phyloP scores from a whole-genome alignment of 768 basidiomycete genomes.

The Pholiota microspora region DNA sequence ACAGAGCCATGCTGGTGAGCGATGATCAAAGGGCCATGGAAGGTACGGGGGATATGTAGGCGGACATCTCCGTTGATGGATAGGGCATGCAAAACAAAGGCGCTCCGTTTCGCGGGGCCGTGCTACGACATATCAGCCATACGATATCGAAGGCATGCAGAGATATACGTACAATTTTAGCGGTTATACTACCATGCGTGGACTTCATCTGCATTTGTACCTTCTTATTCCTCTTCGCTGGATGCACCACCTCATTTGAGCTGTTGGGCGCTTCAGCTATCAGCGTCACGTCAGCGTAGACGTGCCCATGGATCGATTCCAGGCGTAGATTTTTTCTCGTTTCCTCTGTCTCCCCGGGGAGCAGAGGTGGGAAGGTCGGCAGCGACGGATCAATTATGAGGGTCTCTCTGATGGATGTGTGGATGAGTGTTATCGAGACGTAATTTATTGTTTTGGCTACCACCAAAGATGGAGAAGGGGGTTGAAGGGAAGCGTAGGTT shows the following conservation, averaged over 20 bases:
- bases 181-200: conserved; percentile 27
- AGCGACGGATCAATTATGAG: conserved; percentile 29
- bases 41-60: conserved; percentile 37
- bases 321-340: conserved; percentile 27
- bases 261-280: conserved; percentile 9
- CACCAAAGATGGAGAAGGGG: conserved; percentile 4
- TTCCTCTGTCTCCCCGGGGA: conserved; percentile 23
- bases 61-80: conserved; percentile 31
- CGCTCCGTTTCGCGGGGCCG: conserved; percentile 18
- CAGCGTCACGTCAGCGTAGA: conserved; percentile 24
- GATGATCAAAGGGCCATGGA: conserved; percentile 36
- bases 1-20: conserved; percentile 30
- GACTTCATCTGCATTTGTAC: conserved; percentile 26
- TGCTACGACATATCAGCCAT: conserved; percentile 15
- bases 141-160: neutral
- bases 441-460: conserved; percentile 25
- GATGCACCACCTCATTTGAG: conserved; percentile 1
- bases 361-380: conserved; percentile 23
- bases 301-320: conserved; percentile 27
- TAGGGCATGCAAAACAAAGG: conserved; percentile 25
- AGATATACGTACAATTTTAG: conserved; percentile 24
- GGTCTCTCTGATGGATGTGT: conserved; percentile 26
- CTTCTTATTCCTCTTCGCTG: conserved; percentile 16
- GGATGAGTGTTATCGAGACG: conserved; percentile 24
- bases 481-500: conserved; percentile 29